Evolutionary conservation across 2,329 filamentous ascomycete species (phyloP).

Genomic region (Calonectria leucothoes): DNA sequence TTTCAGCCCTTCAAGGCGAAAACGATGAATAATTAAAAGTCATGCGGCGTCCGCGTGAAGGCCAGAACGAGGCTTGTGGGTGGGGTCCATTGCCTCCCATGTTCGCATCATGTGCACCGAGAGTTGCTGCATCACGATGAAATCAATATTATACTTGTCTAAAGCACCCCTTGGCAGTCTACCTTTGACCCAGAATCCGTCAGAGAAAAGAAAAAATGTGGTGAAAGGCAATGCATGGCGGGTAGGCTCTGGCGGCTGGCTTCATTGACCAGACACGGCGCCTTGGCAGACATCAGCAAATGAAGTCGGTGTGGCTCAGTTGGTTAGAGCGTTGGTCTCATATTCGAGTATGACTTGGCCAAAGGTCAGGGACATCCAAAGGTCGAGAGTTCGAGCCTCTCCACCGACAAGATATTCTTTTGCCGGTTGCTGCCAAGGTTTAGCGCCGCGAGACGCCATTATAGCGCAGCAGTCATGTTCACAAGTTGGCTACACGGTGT

Average conservation of each 20-base stretch:
- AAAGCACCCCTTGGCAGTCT: too few species aligned
- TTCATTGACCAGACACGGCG: neutral
- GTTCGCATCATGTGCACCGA: neutral
- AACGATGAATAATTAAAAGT: too few species aligned
- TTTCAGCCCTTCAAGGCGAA: neutral
- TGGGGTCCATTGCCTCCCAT: neutral
- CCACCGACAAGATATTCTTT: slow-evolving; percentile 14
- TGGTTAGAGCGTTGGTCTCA: slow-evolving; percentile 48
- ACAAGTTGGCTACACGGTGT: too few species aligned
- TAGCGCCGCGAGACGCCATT: neutral
- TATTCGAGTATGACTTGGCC: slow-evolving; percentile 26
- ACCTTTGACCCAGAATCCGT: neutral
- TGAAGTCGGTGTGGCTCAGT: slow-evolving; percentile 36
- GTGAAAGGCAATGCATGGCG: neutral
- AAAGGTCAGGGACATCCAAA: slow-evolving; percentile 26
- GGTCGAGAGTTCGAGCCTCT: slow-evolving; percentile 29
- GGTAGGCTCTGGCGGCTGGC: neutral
- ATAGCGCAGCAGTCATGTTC: neutral
- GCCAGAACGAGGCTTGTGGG: neutral
- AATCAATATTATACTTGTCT: neutral
- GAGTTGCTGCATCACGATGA: neutral
- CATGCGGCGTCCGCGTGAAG: neutral
- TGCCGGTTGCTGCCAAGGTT: neutral
- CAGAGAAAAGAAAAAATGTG: neutral
- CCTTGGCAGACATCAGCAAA: neutral